Evolutionary conservation across 208 protist species (phyloP).

Genomic region (Crithidia fasciculata): DNA sequence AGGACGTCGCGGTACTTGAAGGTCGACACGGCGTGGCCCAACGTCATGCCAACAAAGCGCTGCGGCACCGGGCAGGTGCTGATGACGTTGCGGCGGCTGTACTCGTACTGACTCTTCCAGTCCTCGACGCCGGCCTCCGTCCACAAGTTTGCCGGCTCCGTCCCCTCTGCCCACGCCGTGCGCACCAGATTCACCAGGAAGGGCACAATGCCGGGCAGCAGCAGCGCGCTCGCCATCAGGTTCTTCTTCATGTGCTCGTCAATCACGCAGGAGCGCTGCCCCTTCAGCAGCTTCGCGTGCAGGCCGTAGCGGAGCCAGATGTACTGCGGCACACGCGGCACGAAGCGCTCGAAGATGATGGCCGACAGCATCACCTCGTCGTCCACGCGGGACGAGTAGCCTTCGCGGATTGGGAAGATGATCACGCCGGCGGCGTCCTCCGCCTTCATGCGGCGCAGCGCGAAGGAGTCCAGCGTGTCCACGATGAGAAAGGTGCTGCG

Average conservation of each 20-base stretch:
- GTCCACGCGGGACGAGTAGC: slow-evolving; percentile 75
- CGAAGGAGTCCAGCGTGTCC: slow-evolving; percentile 59
- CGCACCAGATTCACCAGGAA: slow-evolving; percentile 89
- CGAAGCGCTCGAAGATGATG: slow-evolving; percentile 77
- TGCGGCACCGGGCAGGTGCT: slow-evolving; percentile 63
- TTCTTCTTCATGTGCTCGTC: slow-evolving; percentile 87
- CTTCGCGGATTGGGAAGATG: slow-evolving; percentile 73
- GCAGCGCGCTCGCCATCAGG: slow-evolving; percentile 79
- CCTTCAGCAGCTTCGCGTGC: slow-evolving; percentile 72
- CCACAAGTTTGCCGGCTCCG: slow-evolving; percentile 61
- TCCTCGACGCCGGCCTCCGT: slow-evolving; percentile 55
- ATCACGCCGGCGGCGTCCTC: slow-evolving; percentile 70
- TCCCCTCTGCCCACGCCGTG: slow-evolving; percentile 60
- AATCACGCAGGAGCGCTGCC: slow-evolving; percentile 61
- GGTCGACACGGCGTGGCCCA: slow-evolving; percentile 44
- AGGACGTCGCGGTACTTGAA: slow-evolving; percentile 79
- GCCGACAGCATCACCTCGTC: slow-evolving; percentile 88
- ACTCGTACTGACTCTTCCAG: slow-evolving; percentile 85
- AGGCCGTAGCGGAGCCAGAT: slow-evolving; percentile 84
- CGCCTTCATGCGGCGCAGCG: slow-evolving; percentile 71
- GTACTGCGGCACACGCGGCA: slow-evolving; percentile 79
- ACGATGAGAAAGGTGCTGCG: slow-evolving; percentile 77
- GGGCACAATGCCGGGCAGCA: slow-evolving; percentile 82
- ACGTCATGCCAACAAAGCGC: slow-evolving; percentile 52
- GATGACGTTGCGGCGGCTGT: slow-evolving; percentile 78